phyloP scores from a whole-genome alignment of 345 rosid species.

The Capsella bursapastoris region DNA sequence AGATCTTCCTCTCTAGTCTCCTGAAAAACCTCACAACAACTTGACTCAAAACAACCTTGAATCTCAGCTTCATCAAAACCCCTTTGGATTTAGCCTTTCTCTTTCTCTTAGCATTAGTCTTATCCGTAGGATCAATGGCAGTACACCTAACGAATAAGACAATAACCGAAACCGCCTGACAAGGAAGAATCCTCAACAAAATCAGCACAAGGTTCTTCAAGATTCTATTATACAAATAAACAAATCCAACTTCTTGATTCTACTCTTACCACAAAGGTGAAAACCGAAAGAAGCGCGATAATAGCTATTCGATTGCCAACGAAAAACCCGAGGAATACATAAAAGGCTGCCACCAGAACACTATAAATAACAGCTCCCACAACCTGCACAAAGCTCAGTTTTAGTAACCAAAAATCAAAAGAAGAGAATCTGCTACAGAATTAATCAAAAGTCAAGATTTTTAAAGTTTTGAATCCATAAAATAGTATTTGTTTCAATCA shows the following conservation, averaged over 20 bases:
- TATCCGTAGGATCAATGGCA: slow-evolving; percentile 92
- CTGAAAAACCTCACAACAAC: slow-evolving; percentile 73
- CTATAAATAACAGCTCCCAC: slow-evolving; percentile 81
- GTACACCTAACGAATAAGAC: slow-evolving; percentile 81
- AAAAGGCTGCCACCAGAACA: slow-evolving; percentile 70
- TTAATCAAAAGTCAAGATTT: neutral
- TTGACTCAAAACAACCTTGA: slow-evolving; percentile 78
- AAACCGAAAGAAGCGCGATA: slow-evolving; percentile 62
- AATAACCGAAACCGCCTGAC: slow-evolving; percentile 80
- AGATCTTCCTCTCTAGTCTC: slow-evolving; percentile 85
- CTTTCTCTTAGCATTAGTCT: slow-evolving; percentile 71
- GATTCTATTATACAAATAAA: neutral
- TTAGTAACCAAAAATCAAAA: neutral
- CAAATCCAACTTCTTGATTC: neutral
- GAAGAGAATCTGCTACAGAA: neutral
- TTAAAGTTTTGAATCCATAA: neutral
- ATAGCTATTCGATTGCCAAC: slow-evolving; percentile 79
- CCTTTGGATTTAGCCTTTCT: slow-evolving; percentile 58
- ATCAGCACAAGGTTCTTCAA: neutral
- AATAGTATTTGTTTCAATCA: neutral
- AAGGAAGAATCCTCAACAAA: neutral
- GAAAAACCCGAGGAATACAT: slow-evolving; percentile 78
- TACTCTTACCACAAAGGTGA: slow-evolving; percentile 73
- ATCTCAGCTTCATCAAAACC: slow-evolving; percentile 60
- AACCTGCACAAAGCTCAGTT: slow-evolving; percentile 56